A percentile compares a stretch with the other conserved stretches of the same genome.
Conservation (phyloP, 805 yeast species). For the Yarrowia sp. region DNA sequence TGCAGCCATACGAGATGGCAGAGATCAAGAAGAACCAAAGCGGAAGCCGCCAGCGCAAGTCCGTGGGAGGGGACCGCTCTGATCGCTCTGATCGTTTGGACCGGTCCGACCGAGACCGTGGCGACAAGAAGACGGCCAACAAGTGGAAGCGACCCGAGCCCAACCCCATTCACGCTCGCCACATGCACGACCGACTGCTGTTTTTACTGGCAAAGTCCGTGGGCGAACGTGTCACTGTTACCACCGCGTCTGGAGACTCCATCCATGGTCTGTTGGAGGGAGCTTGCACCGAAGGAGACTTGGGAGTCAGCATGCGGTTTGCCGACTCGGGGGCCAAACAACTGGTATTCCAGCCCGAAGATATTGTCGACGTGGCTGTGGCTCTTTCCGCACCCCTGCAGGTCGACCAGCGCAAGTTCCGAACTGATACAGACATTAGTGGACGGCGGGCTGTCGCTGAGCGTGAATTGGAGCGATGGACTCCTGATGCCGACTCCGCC, state of each 20-base stretch:
- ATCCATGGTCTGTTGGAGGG: constrained; percentile 58
- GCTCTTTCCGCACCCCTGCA: constrained; percentile 8
- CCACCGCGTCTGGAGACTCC: constrained; percentile 59
- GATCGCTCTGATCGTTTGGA: constrained; percentile 22
- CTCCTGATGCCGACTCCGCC: constrained; percentile 55
- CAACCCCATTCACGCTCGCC: constrained; percentile 30
- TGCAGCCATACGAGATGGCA: constrained; percentile 24
- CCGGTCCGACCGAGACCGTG: constrained; percentile 21
- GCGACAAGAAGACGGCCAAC: constrained; percentile 23
- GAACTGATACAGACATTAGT: constrained; percentile 84
- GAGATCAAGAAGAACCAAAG: constrained; percentile 26
- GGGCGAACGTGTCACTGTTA: constrained; percentile 55
- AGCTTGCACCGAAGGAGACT: constrained; percentile 44
- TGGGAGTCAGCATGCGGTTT: constrained; percentile 54
- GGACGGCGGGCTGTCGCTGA: constrained; percentile 46
- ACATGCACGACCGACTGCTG: constrained; percentile 54
- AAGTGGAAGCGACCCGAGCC: constrained; percentile 21
- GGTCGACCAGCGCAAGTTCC: constrained; percentile 43
- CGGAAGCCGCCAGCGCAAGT: constrained; percentile 25
- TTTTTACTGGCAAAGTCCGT: constrained; percentile 56
- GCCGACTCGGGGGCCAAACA: constrained; percentile 49
- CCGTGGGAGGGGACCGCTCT: constrained; percentile 25
- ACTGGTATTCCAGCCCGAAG: constrained; percentile 44
- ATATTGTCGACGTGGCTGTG: constrained; percentile 33
- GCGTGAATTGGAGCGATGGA: constrained; percentile 81